phyloP scores from a whole-genome alignment of 1,284 basidiomycete species.

The Apiotrichum domesticum region DNA sequence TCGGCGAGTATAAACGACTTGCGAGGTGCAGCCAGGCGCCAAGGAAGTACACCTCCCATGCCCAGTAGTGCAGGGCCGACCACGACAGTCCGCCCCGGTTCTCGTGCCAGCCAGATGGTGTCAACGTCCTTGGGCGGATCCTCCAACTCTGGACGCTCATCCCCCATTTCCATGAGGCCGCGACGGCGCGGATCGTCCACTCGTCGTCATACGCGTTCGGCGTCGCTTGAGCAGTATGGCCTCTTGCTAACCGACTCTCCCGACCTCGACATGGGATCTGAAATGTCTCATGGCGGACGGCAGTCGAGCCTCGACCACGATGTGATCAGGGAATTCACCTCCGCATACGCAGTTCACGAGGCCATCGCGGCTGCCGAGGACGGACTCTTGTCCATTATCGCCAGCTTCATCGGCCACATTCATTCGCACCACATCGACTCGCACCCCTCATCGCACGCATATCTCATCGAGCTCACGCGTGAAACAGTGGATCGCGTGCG shows the following conservation, averaged over 20 bases:
- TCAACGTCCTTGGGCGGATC: constrained; percentile 19
- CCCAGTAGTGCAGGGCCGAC: constrained; percentile 15
- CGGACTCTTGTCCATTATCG: constrained; percentile 83
- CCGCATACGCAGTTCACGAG: constrained; percentile 36
- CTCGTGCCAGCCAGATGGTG: not conserved
- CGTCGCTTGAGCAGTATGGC: constrained; percentile 9
- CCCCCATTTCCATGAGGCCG: constrained; percentile 19
- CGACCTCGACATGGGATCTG: not conserved
- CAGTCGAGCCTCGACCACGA: not conserved
- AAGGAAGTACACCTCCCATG: constrained; percentile 31
- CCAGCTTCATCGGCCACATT: constrained; percentile 93
- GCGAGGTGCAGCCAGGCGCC: constrained; percentile 42
- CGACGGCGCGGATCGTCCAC: not conserved
- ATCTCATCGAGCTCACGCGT: constrained; percentile 86
- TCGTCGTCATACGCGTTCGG: not conserved
- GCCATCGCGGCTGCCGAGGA: constrained; percentile 66
- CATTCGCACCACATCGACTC: constrained; percentile 83
- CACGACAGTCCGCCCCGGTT: constrained; percentile 10
- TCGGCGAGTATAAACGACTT: constrained; percentile 57
- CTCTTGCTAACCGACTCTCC: constrained; percentile 3
- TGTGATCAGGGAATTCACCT: constrained; percentile 8
- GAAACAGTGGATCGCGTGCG: constrained; percentile 91
- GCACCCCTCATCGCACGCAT: constrained; percentile 84
- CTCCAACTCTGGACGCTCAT: constrained; percentile 21
- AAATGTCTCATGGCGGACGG: not conserved